phyloP scores from a whole-genome alignment of 345 rosid genomes.

The Durio zibethinus region DNA sequence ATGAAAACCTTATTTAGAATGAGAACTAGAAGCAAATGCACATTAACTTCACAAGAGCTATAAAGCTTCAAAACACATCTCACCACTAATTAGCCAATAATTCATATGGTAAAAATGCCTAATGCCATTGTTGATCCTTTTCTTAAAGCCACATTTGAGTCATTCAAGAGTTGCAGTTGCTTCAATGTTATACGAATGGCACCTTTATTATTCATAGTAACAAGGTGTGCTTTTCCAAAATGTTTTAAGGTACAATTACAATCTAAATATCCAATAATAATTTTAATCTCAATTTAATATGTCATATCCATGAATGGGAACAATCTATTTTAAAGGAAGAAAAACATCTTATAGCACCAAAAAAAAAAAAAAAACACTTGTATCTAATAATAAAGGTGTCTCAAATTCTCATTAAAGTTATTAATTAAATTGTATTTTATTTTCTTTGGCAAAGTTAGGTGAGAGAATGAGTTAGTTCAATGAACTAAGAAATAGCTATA shows the following conservation, averaged over 20 bases:
- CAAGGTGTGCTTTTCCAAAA: slow-evolving; percentile 51
- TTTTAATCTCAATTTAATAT: slow-evolving; percentile 7
- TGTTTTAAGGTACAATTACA: slow-evolving; percentile 75
- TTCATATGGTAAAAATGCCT: slow-evolving; percentile 69
- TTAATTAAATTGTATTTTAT: slow-evolving; percentile 54
- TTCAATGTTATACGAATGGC: slow-evolving; percentile 43
- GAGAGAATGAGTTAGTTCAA: slow-evolving; percentile 63
- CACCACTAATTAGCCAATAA: slow-evolving; percentile 55
- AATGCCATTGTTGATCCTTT: slow-evolving; percentile 81
- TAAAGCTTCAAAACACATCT: slow-evolving; percentile 71
- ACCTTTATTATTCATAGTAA: slow-evolving; percentile 28
- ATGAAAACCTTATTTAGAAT: background rate
- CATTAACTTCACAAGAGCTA: slow-evolving; percentile 50
- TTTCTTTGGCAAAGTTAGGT: slow-evolving; percentile 54
- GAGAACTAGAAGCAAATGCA: too few relatives aligned
- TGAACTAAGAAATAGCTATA: slow-evolving; percentile 72
- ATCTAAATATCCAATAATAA: slow-evolving; percentile 32
- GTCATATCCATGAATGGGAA: slow-evolving; percentile 1
- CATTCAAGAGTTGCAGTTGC: slow-evolving; percentile 57
- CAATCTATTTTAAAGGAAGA: slow-evolving; percentile 10
- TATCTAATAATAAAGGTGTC: slow-evolving; percentile 89
- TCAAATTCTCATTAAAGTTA: slow-evolving; percentile 73
- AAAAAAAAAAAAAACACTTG: slow-evolving; percentile 44
- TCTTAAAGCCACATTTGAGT: slow-evolving; percentile 78
- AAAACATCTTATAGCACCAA: slow-evolving; percentile 12